Conservation (phyloP, 495 filamentous ascomycete species). For the Clohesyomyces aquaticus region DNA sequence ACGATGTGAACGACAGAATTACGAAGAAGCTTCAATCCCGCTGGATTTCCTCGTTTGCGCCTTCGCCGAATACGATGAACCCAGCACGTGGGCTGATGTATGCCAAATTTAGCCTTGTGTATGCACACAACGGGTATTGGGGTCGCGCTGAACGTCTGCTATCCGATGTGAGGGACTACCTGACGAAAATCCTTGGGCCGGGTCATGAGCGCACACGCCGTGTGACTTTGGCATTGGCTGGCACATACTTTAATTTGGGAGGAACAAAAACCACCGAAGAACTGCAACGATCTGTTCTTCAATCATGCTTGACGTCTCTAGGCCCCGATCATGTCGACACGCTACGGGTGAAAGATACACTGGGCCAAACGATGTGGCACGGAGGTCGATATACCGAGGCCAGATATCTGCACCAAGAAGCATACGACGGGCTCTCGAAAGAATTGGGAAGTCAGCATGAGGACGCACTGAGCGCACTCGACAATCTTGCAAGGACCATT, state of each 20-base stretch:
- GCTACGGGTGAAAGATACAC: constrained; percentile 36
- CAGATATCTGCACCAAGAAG: constrained; percentile 39
- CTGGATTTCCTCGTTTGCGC: constrained; percentile 25
- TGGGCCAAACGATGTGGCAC: constrained; percentile 32
- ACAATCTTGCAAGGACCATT: constrained; percentile 35
- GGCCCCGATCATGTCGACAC: constrained; percentile 41
- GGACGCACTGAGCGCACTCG: constrained; percentile 25
- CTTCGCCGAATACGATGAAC: constrained; percentile 9
- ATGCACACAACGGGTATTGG: constrained; percentile 43
- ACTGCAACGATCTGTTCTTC: not conserved
- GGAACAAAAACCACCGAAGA: not conserved
- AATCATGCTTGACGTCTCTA: constrained; percentile 36
- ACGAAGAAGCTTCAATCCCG: not conserved
- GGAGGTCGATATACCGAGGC: constrained; percentile 45
- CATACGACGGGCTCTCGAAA: constrained; percentile 35
- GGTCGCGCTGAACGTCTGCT: constrained; percentile 42
- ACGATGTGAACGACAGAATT: not conserved
- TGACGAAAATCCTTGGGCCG: constrained; percentile 27
- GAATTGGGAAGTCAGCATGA: constrained; percentile 35
- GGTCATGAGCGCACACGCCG: constrained; percentile 29
- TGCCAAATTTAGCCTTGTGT: constrained; percentile 49
- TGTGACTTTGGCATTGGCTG: constrained; percentile 38
- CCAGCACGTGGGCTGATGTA: constrained; percentile 32
- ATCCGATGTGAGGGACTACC: constrained; percentile 35
- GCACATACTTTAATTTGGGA: constrained; percentile 34